These are phyloP conservation scores for Cercophora scortea DNA, from an alignment of 495 filamentous ascomycete genomes.

Conservation along the genomic window DNA sequence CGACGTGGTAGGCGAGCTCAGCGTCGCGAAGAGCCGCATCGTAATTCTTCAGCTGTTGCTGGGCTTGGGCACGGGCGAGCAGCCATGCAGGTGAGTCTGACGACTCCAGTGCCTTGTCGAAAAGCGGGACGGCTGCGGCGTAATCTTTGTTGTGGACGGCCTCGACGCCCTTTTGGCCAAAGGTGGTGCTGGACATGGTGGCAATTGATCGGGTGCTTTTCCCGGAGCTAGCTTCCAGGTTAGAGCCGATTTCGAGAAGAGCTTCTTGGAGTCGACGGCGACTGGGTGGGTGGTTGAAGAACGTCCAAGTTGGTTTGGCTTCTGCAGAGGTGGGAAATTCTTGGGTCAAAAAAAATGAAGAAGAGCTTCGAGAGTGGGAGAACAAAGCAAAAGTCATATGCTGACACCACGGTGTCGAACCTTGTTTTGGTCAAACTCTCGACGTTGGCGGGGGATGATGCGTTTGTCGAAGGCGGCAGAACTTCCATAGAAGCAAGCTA, in stretches of 20 bases:
- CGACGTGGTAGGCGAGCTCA: conserved; percentile 64
- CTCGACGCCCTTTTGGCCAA: conserved; percentile 35
- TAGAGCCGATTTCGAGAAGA: not conserved
- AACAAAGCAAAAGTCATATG: too few relatives aligned
- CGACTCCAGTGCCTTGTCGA: conserved; percentile 65
- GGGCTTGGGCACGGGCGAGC: conserved; percentile 78
- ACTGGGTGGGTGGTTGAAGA: not conserved
- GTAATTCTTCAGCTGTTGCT: conserved; percentile 50
- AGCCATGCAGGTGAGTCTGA: conserved; percentile 75
- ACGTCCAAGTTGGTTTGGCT: not conserved
- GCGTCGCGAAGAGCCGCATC: conserved; percentile 68
- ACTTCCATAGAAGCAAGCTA: too few relatives aligned
- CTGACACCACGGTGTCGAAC: too few relatives aligned
- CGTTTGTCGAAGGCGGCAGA: too few relatives aligned
- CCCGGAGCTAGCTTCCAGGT: not conserved
- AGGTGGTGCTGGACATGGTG: conserved; percentile 21
- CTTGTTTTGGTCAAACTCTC: too few relatives aligned
- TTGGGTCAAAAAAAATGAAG: too few relatives aligned
- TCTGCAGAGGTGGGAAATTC: too few relatives aligned
- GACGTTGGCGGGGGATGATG: too few relatives aligned
- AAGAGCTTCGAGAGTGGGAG: too few relatives aligned
- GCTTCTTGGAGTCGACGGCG: too few relatives aligned
- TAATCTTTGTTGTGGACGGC: conserved; percentile 60
- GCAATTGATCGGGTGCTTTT: not conserved
- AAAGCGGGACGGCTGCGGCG: conserved; percentile 57